Conservation (phyloP, 2,329 filamentous ascomycete species). For the Venturia pyrina region DNA sequence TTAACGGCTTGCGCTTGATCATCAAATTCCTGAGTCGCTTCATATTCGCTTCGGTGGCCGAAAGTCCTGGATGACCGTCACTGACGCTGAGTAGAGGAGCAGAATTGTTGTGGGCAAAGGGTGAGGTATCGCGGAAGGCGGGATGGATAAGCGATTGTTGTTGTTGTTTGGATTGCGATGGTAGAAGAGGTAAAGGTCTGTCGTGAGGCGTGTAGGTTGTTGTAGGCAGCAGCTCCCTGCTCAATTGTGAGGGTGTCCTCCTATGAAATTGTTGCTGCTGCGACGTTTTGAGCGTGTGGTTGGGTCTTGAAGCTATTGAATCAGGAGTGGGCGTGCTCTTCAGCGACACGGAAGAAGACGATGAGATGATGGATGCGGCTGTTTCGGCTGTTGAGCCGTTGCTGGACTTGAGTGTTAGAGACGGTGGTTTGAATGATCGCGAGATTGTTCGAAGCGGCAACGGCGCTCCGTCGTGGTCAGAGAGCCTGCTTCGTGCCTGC, state of each 20-base stretch:
- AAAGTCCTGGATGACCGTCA: not conserved
- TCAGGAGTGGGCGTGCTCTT: not conserved
- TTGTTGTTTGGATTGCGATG: not conserved
- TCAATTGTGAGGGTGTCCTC: not conserved
- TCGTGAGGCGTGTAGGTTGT: not conserved
- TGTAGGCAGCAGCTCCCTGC: not conserved
- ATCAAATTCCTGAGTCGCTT: conserved; percentile 1
- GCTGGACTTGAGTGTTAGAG: conserved; percentile 8
- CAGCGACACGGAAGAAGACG: conserved; percentile 8
- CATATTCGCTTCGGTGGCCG: conserved; percentile 1
- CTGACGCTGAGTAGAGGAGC: not conserved
- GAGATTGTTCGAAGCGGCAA: not conserved
- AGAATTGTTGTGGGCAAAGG: not conserved
- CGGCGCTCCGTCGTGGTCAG: not conserved
- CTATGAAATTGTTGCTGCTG: not conserved
- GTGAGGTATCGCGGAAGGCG: not conserved
- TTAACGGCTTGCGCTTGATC: conserved; percentile 3
- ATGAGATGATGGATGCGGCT: not conserved
- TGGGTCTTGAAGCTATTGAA: not conserved
- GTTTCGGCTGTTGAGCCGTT: conserved; percentile 13
- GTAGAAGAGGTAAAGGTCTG: not conserved
- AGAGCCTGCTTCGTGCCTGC: not conserved
- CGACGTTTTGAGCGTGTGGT: not conserved
- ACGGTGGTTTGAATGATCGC: conserved; percentile 4
- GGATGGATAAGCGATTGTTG: not conserved